Conservation (phyloP, 2,329 filamentous ascomycete species). For the Ophiostoma novo-ulmi region DNA sequence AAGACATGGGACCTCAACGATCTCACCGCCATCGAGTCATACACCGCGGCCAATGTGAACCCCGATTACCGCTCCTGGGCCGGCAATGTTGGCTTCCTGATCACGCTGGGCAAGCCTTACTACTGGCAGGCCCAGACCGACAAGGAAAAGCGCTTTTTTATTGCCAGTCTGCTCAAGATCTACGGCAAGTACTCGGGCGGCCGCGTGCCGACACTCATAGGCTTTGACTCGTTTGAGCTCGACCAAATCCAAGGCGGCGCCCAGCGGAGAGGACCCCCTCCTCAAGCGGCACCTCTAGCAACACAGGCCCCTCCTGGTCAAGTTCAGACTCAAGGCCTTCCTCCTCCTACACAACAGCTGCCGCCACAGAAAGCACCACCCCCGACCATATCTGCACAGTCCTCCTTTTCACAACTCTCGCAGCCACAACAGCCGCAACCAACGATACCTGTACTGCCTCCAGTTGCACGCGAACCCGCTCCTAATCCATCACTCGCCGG, state of each 20-base stretch:
- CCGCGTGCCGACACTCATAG: constrained; percentile 68
- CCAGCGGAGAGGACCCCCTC: constrained; percentile 37
- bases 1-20: constrained; percentile 98
- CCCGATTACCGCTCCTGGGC: constrained; percentile 68
- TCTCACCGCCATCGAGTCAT: constrained; percentile 76
- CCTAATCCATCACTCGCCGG: constrained; percentile 24
- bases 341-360: constrained; percentile 15
- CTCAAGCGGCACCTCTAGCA: constrained; percentile 23
- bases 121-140: constrained; percentile 92
- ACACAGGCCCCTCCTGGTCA: not conserved
- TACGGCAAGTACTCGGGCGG: constrained; percentile 94
- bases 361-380: constrained; percentile 8
- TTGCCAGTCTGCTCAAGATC: constrained; percentile 92
- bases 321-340: not conserved
- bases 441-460: constrained; percentile 26
- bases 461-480: constrained; percentile 27
- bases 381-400: not conserved
- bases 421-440: constrained; percentile 22
- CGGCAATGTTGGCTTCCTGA: constrained; percentile 74
- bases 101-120: constrained; percentile 88
- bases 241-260: constrained; percentile 65
- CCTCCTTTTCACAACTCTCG: constrained; percentile 13
- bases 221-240: constrained; percentile 75
- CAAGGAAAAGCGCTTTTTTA: constrained; percentile 98
- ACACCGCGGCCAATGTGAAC: constrained; percentile 55